These are phyloP conservation scores for Monosporascus cannonballus DNA, from an alignment of 2,329 filamentous ascomycete species.

Conservation along the genomic window DNA sequence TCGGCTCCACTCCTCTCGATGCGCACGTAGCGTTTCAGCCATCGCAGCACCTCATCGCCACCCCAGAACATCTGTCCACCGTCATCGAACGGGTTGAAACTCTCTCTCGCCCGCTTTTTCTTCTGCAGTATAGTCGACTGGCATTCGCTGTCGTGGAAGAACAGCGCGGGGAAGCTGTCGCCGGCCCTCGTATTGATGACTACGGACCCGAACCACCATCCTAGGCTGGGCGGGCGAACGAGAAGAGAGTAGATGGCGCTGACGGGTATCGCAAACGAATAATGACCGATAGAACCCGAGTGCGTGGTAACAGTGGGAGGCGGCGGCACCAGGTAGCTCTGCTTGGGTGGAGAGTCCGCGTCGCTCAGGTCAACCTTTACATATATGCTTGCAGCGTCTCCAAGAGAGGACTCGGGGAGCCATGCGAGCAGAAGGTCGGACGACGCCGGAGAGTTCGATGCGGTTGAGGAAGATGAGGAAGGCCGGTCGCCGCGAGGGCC, in stretches of 20 bases:
- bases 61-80: slow-evolving; percentile 92
- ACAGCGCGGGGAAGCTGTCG: slow-evolving; percentile 89
- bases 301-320: slow-evolving; percentile 81
- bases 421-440: slow-evolving; percentile 83
- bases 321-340: slow-evolving; percentile 85
- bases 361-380: slow-evolving; percentile 92
- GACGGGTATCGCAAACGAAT: slow-evolving; percentile 87
- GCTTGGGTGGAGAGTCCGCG: slow-evolving; percentile 71
- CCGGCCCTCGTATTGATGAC: slow-evolving; percentile 88
- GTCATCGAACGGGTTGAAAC: slow-evolving; percentile 84
- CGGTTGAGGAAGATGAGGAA: slow-evolving; percentile 37
- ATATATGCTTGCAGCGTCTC: slow-evolving; percentile 81
- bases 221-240: slow-evolving; percentile 83
- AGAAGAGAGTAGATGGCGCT: slow-evolving; percentile 86
- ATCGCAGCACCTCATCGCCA: slow-evolving; percentile 87
- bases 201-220: slow-evolving; percentile 97
- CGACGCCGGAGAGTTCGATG: slow-evolving; percentile 40
- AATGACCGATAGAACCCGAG: slow-evolving; percentile 64
- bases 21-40: slow-evolving; percentile 77
- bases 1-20: slow-evolving; percentile 83
- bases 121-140: slow-evolving; percentile 92
- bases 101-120: slow-evolving; percentile 76
- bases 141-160: slow-evolving; percentile 97
- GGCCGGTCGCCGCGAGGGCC: slow-evolving; percentile 35
- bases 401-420: slow-evolving; percentile 84